A percentile compares a stretch with the other conserved stretches of the same genome.
Evolutionary conservation across 331 rosid species (phyloP).

Genomic region (Spiraea crenata): DNA sequence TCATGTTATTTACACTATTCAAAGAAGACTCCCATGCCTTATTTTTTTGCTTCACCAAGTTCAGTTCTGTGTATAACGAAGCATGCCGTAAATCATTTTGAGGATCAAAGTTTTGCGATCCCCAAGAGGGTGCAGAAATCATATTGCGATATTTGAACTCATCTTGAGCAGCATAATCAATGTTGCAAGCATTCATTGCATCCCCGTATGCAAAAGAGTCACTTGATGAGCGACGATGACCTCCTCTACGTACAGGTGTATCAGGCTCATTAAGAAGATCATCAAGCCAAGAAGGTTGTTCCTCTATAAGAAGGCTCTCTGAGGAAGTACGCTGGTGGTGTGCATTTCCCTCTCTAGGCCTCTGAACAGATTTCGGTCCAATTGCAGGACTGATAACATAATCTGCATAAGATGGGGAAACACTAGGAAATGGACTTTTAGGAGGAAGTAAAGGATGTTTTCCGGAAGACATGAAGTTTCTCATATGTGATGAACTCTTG

Average conservation of each 20-base stretch:
- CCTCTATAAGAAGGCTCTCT: constrained; percentile 82
- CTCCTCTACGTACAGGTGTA: constrained; percentile 83
- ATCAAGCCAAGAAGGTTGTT: constrained; percentile 99
- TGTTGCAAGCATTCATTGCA: constrained; percentile 39
- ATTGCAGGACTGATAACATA: constrained; percentile 50
- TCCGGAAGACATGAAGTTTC: constrained; percentile 73
- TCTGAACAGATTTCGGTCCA: constrained; percentile 62
- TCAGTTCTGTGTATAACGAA: constrained; percentile 57
- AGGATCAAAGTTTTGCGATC: constrained; percentile 73
- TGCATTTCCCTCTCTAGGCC: constrained; percentile 68
- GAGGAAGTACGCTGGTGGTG: constrained; percentile 91
- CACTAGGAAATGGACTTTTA: constrained; percentile 88
- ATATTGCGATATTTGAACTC: constrained; percentile 57
- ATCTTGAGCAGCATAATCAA: constrained; percentile 52
- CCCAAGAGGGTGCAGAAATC: constrained; percentile 70
- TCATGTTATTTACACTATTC: constrained; percentile 43
- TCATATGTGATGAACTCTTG: constrained; percentile 69
- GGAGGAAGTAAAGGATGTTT: constrained; percentile 94
- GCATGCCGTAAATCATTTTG: constrained; percentile 64
- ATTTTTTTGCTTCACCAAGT: constrained; percentile 62
- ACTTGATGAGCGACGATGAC: constrained; percentile 93
- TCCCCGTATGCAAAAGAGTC: constrained; percentile 80
- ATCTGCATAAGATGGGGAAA: constrained; percentile 78
- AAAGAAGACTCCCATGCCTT: constrained; percentile 72
- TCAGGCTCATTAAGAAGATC: constrained; percentile 98